Percentiles rank a stretch among this genome's conserved stretches.
These are phyloP conservation scores for Leishmania aethiopica DNA, from an alignment of 208 protist species.

Conservation along the genomic window DNA sequence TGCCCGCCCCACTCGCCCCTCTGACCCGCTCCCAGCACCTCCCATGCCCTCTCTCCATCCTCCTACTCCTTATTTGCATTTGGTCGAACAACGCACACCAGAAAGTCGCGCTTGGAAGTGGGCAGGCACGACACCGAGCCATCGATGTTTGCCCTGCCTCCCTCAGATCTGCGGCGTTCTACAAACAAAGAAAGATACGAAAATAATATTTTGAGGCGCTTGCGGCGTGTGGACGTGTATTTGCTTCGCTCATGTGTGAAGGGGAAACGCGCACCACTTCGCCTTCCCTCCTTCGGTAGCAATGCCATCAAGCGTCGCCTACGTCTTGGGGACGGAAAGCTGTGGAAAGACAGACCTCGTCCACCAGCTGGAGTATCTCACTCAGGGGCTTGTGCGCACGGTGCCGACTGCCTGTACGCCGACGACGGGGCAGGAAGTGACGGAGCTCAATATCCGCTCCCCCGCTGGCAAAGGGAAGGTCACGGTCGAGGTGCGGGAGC, in stretches of 20 bases:
- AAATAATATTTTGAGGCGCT: not conserved
- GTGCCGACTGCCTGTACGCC: conserved; percentile 36
- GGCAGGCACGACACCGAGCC: not conserved
- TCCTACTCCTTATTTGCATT: not conserved
- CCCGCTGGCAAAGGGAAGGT: conserved; percentile 4
- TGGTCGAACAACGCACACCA: not conserved
- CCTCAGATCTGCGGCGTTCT: not conserved
- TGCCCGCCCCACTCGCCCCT: not conserved
- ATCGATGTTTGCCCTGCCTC: not conserved
- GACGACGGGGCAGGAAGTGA: conserved; percentile 77
- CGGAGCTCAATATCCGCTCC: conserved; percentile 30
- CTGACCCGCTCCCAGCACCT: not conserved
- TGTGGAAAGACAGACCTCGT: conserved; percentile 78
- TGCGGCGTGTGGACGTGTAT: not conserved
- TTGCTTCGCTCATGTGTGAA: not conserved
- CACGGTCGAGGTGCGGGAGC: conserved; percentile 64
- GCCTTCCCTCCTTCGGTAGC: not conserved
- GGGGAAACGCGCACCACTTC: not conserved
- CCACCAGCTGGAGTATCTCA: conserved; percentile 50
- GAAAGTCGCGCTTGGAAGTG: not conserved
- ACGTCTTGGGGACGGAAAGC: conserved; percentile 70
- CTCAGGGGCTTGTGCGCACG: conserved; percentile 24
- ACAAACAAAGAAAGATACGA: not conserved
- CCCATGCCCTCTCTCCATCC: not conserved
- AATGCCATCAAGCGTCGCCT: conserved; percentile 33